phyloP scores from a whole-genome alignment of 1,139 yeast genomes.

The Blastobotrys aristatus region DNA sequence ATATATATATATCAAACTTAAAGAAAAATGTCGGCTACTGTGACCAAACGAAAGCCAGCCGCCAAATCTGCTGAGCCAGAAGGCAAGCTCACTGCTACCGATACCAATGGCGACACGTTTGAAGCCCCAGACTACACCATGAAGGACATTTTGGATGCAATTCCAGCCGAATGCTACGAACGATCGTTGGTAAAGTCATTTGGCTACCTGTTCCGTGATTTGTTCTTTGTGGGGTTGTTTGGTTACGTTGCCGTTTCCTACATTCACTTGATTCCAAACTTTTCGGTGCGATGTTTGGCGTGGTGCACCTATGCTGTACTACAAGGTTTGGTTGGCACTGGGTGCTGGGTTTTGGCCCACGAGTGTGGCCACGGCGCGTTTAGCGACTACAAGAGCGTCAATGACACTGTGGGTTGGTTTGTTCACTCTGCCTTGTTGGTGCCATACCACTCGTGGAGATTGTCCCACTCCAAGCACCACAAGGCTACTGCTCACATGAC shows the following conservation, averaged over 20 bases:
- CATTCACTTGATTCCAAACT: constrained; percentile 49
- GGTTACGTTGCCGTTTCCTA: constrained; percentile 51
- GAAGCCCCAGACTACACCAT: constrained; percentile 70
- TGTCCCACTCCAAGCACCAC: constrained; percentile 79
- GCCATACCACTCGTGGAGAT: constrained; percentile 85
- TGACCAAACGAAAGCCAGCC: neutral
- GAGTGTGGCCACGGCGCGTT: constrained; percentile 91
- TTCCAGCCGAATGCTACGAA: constrained; percentile 73
- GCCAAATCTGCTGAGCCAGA: neutral
- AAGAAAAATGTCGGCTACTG: neutral
- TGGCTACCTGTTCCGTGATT: constrained; percentile 62
- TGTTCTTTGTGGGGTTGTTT: constrained; percentile 45
- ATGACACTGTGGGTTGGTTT: constrained; percentile 77
- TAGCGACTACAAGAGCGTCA: constrained; percentile 61
- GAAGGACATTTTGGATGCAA: constrained; percentile 65
- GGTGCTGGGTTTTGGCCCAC: constrained; percentile 83
- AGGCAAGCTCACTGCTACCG: constrained; percentile 6
- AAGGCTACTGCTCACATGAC: constrained; percentile 80
- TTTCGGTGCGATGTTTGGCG: constrained; percentile 44
- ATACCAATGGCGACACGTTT: constrained; percentile 57
- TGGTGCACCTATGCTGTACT: constrained; percentile 56
- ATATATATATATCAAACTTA: neutral
- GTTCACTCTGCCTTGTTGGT: constrained; percentile 73
- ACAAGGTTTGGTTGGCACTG: constrained; percentile 69
- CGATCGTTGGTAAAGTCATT: constrained; percentile 54